Percentiles rank a stretch among this genome's conserved stretches.
Conservation (phyloP, 768 basidiomycete species). For the Termitomyces sp. region DNA sequence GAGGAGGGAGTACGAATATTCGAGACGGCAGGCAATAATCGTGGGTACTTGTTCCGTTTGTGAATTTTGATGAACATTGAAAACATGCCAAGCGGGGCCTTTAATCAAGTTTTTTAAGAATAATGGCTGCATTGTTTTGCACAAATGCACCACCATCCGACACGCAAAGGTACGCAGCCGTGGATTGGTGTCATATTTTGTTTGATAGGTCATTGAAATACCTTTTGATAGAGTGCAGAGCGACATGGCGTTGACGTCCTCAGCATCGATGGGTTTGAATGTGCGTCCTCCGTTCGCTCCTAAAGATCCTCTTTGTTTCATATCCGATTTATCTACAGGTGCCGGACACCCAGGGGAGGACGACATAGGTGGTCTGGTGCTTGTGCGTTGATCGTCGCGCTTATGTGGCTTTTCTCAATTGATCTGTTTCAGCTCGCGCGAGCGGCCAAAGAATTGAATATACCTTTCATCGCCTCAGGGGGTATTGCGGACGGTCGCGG, state of each 20-base stretch:
- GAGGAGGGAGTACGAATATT: slow-evolving; percentile 87
- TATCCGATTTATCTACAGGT: slow-evolving; percentile 36
- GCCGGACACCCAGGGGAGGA: slow-evolving; percentile 95
- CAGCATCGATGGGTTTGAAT: slow-evolving; percentile 91
- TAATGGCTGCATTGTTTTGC: slow-evolving; percentile 74
- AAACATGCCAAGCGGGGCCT: slow-evolving; percentile 52
- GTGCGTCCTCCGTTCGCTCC: slow-evolving; percentile 27
- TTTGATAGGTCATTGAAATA: background rate
- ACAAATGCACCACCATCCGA: slow-evolving; percentile 85
- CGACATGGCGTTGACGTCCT: slow-evolving; percentile 80
- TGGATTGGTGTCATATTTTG: background rate
- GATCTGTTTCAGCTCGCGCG: slow-evolving; percentile 62
- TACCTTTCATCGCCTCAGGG: slow-evolving; percentile 88
- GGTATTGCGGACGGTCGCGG: slow-evolving; percentile 87
- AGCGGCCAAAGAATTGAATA: slow-evolving; percentile 75
- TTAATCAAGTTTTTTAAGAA: slow-evolving; percentile 79
- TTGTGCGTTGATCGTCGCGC: slow-evolving; percentile 38
- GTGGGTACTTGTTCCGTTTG: slow-evolving; percentile 37
- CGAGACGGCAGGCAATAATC: slow-evolving; percentile 91
- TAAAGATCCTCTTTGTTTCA: background rate
- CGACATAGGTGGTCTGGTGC: slow-evolving; percentile 81
- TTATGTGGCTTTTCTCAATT: background rate
- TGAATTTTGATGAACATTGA: background rate
- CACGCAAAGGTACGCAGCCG: slow-evolving; percentile 64
- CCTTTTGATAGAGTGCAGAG: slow-evolving; percentile 41